A percentile compares a stretch with the other conserved stretches of the same genome.
Conservation (phyloP, 805 yeast species). For the Saturnispora bothae region DNA sequence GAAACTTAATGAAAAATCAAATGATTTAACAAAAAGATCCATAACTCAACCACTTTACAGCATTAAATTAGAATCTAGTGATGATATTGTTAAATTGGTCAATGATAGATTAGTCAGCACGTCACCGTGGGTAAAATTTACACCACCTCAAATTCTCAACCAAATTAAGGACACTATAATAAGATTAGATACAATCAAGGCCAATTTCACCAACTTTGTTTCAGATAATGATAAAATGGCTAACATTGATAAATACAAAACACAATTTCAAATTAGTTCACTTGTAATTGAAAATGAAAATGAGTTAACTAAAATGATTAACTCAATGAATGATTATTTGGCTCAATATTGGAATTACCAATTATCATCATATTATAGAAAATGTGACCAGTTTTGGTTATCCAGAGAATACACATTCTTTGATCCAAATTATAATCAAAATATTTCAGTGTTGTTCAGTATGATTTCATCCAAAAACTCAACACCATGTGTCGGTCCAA, state of each 20-base stretch:
- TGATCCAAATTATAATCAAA: constrained; percentile 69
- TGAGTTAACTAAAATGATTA: constrained; percentile 30
- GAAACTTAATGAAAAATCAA: constrained; percentile 18
- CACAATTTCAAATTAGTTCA: constrained; percentile 13
- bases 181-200: constrained; percentile 22
- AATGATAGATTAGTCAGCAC: constrained; percentile 54
- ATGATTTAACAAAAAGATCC: background rate
- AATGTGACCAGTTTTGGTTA: constrained; percentile 55
- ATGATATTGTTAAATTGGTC: constrained; percentile 25
- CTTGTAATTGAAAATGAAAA: constrained; percentile 6
- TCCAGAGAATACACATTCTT: constrained; percentile 37
- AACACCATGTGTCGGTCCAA: constrained; percentile 91
- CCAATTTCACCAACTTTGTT: constrained; percentile 16
- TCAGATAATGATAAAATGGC: constrained; percentile 15
- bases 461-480: constrained; percentile 75
- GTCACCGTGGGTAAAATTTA: constrained; percentile 76
- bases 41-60: constrained; percentile 26
- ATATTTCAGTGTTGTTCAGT: constrained; percentile 66
- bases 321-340: constrained; percentile 22
- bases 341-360: constrained; percentile 23
- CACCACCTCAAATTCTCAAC: constrained; percentile 39
- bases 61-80: constrained; percentile 11
- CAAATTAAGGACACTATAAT: constrained; percentile 22
- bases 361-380: constrained; percentile 33
- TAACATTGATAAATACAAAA: constrained; percentile 1